Evolutionary conservation across 345 rosid genomes (phyloP).

Genomic region (Firmiana major): DNA sequence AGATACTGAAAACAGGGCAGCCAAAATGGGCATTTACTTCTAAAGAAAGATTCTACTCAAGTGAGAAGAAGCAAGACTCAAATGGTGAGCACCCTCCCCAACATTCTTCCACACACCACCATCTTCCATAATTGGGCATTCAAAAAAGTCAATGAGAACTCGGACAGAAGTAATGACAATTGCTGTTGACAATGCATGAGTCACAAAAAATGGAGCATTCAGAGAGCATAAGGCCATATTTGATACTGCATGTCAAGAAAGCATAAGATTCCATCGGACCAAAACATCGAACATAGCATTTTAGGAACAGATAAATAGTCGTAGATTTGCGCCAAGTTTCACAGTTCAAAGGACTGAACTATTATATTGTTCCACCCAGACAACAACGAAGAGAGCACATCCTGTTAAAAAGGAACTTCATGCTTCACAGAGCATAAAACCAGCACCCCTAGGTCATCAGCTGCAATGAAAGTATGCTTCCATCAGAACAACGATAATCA

Average conservation of each 20-base stretch:
- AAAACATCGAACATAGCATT: slow-evolving; percentile 40
- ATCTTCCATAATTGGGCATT: slow-evolving; percentile 22
- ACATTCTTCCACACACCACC: slow-evolving; percentile 31
- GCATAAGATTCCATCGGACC: slow-evolving; percentile 41
- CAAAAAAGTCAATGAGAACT: slow-evolving; percentile 12
- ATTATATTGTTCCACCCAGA: slow-evolving; percentile 36
- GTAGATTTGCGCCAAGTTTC: slow-evolving; percentile 37
- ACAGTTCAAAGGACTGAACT: slow-evolving; percentile 37
- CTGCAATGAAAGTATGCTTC: slow-evolving; percentile 23
- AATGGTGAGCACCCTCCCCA: slow-evolving; percentile 22
- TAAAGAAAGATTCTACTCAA: slow-evolving; percentile 30
- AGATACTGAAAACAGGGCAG: slow-evolving; percentile 30
- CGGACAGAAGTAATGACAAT: slow-evolving; percentile 18
- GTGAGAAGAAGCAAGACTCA: slow-evolving; percentile 28
- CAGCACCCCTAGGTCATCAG: slow-evolving; percentile 27
- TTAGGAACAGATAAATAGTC: slow-evolving; percentile 37
- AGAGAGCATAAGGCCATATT: slow-evolving; percentile 39
- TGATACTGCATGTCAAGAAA: slow-evolving; percentile 40
- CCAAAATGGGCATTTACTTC: slow-evolving; percentile 29
- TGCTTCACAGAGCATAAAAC: slow-evolving; percentile 16
- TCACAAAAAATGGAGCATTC: slow-evolving; percentile 34
- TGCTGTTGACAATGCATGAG: slow-evolving; percentile 26
- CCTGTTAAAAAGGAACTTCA: slow-evolving; percentile 25
- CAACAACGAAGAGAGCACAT: slow-evolving; percentile 25
- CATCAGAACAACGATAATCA: slow-evolving; percentile 7